These are phyloP conservation scores for Tulasnella sp. DNA, from an alignment of 768 basidiomycete genomes.

Conservation along the genomic window DNA sequence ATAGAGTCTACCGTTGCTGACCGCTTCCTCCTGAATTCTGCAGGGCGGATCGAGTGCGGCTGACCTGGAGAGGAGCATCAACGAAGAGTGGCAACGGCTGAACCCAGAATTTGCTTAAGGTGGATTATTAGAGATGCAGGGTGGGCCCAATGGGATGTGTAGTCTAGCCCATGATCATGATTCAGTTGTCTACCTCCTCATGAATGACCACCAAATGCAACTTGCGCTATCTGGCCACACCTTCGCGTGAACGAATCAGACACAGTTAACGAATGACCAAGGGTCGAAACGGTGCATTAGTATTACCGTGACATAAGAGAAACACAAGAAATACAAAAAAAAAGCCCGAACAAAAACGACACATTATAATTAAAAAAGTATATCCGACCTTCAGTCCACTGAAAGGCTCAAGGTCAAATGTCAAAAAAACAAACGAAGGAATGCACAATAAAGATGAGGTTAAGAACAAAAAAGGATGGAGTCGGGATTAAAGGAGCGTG, in stretches of 20 bases:
- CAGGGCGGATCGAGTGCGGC: neutral
- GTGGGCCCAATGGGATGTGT: neutral
- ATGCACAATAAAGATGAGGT: neutral
- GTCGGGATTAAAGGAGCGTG: neutral
- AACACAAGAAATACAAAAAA: constrained; percentile 14
- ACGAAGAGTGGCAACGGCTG: constrained; percentile 7
- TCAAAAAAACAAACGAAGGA: neutral
- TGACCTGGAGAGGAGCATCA: neutral
- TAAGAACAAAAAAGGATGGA: neutral
- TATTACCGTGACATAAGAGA: neutral
- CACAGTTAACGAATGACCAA: neutral
- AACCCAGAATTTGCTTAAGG: neutral
- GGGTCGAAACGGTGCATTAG: neutral
- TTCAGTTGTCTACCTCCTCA: neutral
- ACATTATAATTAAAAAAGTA: constrained; percentile 5
- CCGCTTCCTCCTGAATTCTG: neutral
- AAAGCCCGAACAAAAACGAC: neutral
- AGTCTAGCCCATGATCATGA: neutral
- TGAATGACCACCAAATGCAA: neutral
- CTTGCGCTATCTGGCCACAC: neutral
- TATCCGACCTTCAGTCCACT: neutral
- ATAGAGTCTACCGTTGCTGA: neutral
- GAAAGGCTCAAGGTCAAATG: neutral
- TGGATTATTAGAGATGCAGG: neutral
- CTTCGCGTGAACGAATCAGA: neutral